Conservation (phyloP, 2,329 filamentous ascomycete species). For the Pseudogymnoascus sp. region DNA sequence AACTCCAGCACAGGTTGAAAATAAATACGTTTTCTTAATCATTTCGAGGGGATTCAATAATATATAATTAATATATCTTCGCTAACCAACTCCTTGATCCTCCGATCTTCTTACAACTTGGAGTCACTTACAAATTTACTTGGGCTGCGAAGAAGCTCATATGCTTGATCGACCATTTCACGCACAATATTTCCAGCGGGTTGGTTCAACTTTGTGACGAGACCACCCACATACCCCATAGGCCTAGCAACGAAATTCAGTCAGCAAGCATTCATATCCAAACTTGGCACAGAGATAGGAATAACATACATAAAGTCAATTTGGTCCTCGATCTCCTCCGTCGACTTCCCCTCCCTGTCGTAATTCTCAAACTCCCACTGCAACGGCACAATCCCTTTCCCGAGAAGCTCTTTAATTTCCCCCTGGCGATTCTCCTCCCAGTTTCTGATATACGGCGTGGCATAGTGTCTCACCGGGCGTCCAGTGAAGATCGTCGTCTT, state of each 20-base stretch:
- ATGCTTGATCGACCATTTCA: slow-evolving; percentile 74
- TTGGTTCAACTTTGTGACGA: slow-evolving; percentile 75
- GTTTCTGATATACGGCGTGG: slow-evolving; percentile 82
- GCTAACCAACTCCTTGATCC: not conserved
- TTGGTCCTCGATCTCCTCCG: slow-evolving; percentile 13
- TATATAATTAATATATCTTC: not conserved
- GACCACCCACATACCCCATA: slow-evolving; percentile 90
- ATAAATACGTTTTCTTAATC: not conserved
- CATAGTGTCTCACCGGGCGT: slow-evolving; percentile 80
- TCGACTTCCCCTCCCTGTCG: slow-evolving; percentile 48
- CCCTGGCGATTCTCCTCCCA: slow-evolving; percentile 82
- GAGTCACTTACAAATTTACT: slow-evolving; percentile 2
- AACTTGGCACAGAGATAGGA: not conserved
- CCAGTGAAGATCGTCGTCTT: slow-evolving; percentile 93
- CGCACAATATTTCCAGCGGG: slow-evolving; percentile 79
- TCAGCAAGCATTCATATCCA: slow-evolving; percentile 73
- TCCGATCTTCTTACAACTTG: not conserved
- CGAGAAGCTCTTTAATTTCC: slow-evolving; percentile 81
- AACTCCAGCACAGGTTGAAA: not conserved
- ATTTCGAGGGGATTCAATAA: not conserved
- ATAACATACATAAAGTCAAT: slow-evolving; percentile 4
- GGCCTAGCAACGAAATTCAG: slow-evolving; percentile 72
- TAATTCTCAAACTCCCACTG: slow-evolving; percentile 77
- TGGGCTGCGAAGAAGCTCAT: not conserved
- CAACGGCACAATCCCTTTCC: slow-evolving; percentile 79